Percentiles rank a stretch among this genome's conserved stretches.
phyloP scores from a whole-genome alignment of 2,329 filamentous ascomycete genomes.

The Myriosclerotinia curreyana region DNA sequence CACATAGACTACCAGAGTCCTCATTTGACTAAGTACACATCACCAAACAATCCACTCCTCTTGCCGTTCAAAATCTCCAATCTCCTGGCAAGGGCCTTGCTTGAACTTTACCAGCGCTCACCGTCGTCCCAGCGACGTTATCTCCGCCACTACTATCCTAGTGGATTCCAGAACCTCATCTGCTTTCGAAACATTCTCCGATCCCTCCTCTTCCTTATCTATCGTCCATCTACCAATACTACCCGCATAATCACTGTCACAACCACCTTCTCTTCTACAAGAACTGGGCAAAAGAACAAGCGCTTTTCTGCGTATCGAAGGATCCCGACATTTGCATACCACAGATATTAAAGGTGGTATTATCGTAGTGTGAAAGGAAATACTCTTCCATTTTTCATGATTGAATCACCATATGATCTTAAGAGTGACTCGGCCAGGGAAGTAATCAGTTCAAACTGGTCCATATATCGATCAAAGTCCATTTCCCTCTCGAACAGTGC shows the following conservation, averaged over 20 bases:
- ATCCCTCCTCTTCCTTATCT: conserved; percentile 18
- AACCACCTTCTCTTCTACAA: conserved; percentile 14
- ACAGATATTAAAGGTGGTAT: conserved; percentile 13
- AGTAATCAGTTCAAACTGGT: conserved; percentile 18
- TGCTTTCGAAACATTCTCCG: not conserved
- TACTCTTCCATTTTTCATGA: not conserved
- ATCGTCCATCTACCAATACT: conserved; percentile 19
- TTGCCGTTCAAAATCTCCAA: not conserved
- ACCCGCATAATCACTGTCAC: conserved; percentile 14
- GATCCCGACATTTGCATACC: conserved; percentile 19
- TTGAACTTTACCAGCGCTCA: conserved; percentile 6
- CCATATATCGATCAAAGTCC: conserved; percentile 17
- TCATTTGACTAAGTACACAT: not conserved
- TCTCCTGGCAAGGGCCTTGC: not conserved
- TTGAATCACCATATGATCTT: not conserved
- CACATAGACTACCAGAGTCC: not conserved
- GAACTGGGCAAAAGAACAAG: not conserved
- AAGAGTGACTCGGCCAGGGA: conserved; percentile 18
- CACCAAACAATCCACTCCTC: conserved; percentile 15
- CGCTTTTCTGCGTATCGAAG: conserved; percentile 13
- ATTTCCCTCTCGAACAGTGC: conserved; percentile 12
- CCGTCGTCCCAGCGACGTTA: not conserved
- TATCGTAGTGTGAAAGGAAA: conserved; percentile 12
- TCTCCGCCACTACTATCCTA: conserved; percentile 2
- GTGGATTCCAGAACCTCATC: conserved; percentile 10